These are phyloP conservation scores for Laburnicola sp. DNA, from an alignment of 2,329 filamentous ascomycete genomes.

Conservation along the genomic window DNA sequence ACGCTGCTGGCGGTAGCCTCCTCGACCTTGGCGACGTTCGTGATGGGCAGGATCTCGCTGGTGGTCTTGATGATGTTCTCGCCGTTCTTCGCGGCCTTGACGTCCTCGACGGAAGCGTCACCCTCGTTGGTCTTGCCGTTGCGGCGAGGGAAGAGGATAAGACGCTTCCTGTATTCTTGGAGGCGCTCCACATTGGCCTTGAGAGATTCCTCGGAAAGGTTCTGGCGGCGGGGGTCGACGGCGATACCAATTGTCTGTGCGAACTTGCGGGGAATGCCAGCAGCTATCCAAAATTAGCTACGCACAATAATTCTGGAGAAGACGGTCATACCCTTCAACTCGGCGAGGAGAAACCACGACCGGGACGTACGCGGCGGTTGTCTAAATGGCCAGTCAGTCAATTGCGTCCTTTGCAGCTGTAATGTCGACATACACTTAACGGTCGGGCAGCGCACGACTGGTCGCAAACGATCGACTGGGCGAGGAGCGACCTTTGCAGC, in stretches of 20 bases:
- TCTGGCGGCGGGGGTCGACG: constrained; percentile 94
- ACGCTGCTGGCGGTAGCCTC: constrained; percentile 75
- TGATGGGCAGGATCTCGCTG: constrained; percentile 70
- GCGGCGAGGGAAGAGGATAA: constrained; percentile 98
- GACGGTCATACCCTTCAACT: constrained; percentile 83
- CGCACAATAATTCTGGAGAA: too few species aligned
- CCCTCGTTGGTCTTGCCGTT: constrained; percentile 89
- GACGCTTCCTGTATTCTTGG: constrained; percentile 93
- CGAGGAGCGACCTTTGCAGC: constrained; percentile 93
- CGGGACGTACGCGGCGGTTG: constrained; percentile 95
- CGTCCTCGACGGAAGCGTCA: constrained; percentile 81
- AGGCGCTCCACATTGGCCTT: constrained; percentile 95
- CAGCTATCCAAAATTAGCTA: too few species aligned
- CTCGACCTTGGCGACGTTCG: constrained; percentile 70
- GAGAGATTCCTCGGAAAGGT: constrained; percentile 94
- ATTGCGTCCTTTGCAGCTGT: not conserved
- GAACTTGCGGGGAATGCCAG: constrained; percentile 90
- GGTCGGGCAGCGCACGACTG: constrained; percentile 95
- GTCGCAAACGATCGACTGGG: constrained; percentile 94
- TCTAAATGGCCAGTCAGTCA: constrained; percentile 49
- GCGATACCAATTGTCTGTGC: constrained; percentile 96
- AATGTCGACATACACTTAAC: constrained; percentile 66
- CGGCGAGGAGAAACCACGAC: constrained; percentile 97
- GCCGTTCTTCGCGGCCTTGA: constrained; percentile 67
- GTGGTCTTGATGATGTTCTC: constrained; percentile 58